Conservation (phyloP, 2,329 filamentous ascomycete species). For the Knufia fluminis region DNA sequence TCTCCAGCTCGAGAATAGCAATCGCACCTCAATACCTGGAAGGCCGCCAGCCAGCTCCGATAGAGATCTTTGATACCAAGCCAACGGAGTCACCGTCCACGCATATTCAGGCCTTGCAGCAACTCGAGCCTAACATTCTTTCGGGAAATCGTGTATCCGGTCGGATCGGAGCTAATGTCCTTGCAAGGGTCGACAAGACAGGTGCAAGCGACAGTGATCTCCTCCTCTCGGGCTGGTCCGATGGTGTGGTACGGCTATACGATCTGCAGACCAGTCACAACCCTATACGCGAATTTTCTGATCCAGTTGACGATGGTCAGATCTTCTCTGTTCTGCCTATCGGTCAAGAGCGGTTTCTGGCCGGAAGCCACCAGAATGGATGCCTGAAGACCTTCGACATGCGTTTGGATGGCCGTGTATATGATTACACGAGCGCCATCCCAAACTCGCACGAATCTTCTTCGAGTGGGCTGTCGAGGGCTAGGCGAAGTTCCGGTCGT, state of each 20-base stretch:
- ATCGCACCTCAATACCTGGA: constrained; percentile 38
- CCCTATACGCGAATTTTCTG: constrained; percentile 43
- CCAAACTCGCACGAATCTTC: not conserved
- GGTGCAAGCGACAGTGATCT: constrained; percentile 35
- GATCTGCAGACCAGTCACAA: constrained; percentile 47
- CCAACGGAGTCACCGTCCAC: constrained; percentile 32
- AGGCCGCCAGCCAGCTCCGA: constrained; percentile 29
- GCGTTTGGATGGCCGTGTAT: constrained; percentile 39
- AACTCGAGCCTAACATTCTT: constrained; percentile 27
- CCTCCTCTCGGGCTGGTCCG: constrained; percentile 53
- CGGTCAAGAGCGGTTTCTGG: constrained; percentile 48
- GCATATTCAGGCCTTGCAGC: constrained; percentile 21
- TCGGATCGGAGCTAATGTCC: constrained; percentile 27
- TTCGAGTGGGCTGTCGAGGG: not conserved
- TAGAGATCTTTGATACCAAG: constrained; percentile 43
- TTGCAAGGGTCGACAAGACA: constrained; percentile 28
- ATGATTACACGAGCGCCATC: constrained; percentile 23
- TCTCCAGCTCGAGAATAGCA: constrained; percentile 43
- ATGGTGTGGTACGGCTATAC: constrained; percentile 50
- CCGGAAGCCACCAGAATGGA: constrained; percentile 48
- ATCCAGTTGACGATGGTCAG: constrained; percentile 48
- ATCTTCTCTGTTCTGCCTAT: constrained; percentile 51
- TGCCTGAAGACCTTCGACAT: constrained; percentile 56
- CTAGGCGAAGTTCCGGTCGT: constrained; percentile 17
- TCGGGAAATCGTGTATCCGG: not conserved